phyloP scores from a whole-genome alignment of 2,329 filamentous ascomycete species.

The Sclerotinia nivalis region DNA sequence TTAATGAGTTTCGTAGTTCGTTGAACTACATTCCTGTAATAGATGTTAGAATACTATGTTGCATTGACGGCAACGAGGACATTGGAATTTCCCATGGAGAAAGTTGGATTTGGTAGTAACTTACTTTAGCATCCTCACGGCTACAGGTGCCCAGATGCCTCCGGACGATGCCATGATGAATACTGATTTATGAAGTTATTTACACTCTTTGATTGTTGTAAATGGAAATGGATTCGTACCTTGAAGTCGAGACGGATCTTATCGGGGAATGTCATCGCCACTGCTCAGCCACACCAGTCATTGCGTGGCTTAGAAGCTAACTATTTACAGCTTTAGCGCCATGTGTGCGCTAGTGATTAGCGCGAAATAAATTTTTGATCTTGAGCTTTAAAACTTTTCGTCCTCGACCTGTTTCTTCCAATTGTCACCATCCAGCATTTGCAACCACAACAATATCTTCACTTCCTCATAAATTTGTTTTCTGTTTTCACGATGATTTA shows the following conservation, averaged over 20 bases:
- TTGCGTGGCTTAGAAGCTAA: neutral
- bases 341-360: neutral
- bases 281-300: slow-evolving; percentile 18
- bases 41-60: slow-evolving; percentile 29
- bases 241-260: slow-evolving; percentile 8
- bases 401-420: neutral
- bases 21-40: slow-evolving; percentile 48
- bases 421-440: neutral
- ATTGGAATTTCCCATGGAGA: neutral
- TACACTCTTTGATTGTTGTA: neutral
- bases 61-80: neutral
- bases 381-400: slow-evolving; percentile 20
- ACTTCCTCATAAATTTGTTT: neutral
- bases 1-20: slow-evolving; percentile 49
- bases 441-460: neutral
- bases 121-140: slow-evolving; percentile 40
- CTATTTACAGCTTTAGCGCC: neutral
- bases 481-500: neutral
- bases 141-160: slow-evolving; percentile 40
- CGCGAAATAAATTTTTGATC: slow-evolving; percentile 18
- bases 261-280: slow-evolving; percentile 21
- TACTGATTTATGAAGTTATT: slow-evolving; percentile 17
- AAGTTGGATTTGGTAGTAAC: slow-evolving; percentile 18
- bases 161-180: slow-evolving; percentile 38
- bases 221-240: slow-evolving; percentile 2